Evolutionary conservation across 2,329 filamentous ascomycete genomes (phyloP).

Genomic region (Harringtonia lauricola): DNA sequence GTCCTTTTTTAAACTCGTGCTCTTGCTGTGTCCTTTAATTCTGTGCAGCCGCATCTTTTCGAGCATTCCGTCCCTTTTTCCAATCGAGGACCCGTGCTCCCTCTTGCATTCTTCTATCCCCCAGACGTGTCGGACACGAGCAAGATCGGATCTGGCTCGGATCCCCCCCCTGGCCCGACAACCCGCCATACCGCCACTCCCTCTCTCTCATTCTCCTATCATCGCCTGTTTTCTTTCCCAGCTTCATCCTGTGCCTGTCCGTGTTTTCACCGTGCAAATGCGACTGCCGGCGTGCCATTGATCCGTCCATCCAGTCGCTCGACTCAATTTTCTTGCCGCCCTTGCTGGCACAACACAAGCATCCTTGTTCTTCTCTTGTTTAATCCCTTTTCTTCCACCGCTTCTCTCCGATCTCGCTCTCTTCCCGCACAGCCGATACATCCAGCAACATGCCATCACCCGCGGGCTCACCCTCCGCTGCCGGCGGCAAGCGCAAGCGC

Average conservation of each 20-base stretch:
- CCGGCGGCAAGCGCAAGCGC: slow-evolving; percentile 12
- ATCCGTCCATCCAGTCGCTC: background rate
- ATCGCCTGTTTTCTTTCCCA: background rate
- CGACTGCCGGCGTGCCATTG: background rate
- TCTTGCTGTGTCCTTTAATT: no score
- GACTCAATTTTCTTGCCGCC: no score
- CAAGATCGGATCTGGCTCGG: no score
- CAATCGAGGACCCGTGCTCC: no score
- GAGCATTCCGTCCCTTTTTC: no score
- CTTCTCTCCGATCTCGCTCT: background rate
- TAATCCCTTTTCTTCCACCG: background rate
- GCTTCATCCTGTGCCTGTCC: background rate
- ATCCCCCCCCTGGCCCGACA: no score
- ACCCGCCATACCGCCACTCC: background rate
- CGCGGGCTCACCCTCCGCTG: slow-evolving; percentile 1
- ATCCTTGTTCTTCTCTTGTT: background rate
- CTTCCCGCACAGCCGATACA: background rate
- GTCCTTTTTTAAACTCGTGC: background rate
- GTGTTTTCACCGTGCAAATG: no score
- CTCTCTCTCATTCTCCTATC: background rate
- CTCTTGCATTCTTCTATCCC: no score
- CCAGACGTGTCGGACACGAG: no score
- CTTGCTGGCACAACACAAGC: no score
- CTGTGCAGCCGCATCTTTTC: no score
- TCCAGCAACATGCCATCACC: background rate